Conservation (phyloP, 805 yeast genomes). For the Candida awuae region DNA sequence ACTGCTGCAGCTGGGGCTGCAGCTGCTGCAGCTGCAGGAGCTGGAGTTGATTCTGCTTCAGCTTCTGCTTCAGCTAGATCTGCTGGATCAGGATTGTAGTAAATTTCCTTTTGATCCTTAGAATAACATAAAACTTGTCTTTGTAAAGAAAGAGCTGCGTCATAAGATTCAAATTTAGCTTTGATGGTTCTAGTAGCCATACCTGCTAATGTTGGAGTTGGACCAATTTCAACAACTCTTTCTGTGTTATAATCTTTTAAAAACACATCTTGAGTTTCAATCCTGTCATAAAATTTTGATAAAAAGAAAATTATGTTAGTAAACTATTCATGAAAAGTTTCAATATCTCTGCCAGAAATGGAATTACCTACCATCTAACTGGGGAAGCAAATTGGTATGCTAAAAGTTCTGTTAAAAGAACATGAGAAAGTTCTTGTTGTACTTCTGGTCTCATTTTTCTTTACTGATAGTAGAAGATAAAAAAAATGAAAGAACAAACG, state of each 20-base stretch:
- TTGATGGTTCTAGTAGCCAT: slow-evolving; percentile 96
- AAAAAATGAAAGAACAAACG: background rate
- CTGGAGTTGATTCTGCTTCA: slow-evolving; percentile 24
- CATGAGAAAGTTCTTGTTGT: slow-evolving; percentile 95
- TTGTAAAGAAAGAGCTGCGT: slow-evolving; percentile 88
- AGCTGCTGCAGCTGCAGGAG: slow-evolving; percentile 28
- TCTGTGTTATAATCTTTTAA: slow-evolving; percentile 91
- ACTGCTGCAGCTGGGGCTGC: slow-evolving; percentile 48
- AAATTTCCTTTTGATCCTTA: slow-evolving; percentile 92
- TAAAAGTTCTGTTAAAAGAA: slow-evolving; percentile 85
- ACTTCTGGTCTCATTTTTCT: slow-evolving; percentile 77
- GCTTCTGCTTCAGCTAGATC: slow-evolving; percentile 34
- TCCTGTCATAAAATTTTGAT: slow-evolving; percentile 30
- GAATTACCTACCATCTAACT: slow-evolving; percentile 69
- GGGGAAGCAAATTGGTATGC: slow-evolving; percentile 99
- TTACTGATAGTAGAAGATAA: background rate
- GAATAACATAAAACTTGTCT: slow-evolving; percentile 95
- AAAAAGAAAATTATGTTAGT: slow-evolving; percentile 6
- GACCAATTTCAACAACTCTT: slow-evolving; percentile 97
- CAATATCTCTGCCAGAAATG: background rate
- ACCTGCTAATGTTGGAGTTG: slow-evolving; percentile 97
- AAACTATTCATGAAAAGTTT: background rate
- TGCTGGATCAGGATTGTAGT: slow-evolving; percentile 81
- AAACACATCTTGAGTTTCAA: slow-evolving; percentile 97
- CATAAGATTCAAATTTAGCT: slow-evolving; percentile 94